phyloP scores from a whole-genome alignment of 345 rosid genomes.

The Brassica napus region Da-Ae NC_063449.1:45933001-45933500 shows the following conservation, averaged over 20 bases:
- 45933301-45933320: slow-evolving; percentile 34
- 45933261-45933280: slow-evolving; percentile 31
- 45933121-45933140: neutral
- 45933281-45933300: slow-evolving; percentile 37
- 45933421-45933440: slow-evolving; percentile 33
- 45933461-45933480: slow-evolving; percentile 63
- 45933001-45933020: slow-evolving; percentile 16
- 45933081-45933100: neutral
- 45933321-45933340: neutral
- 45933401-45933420: slow-evolving; percentile 20
- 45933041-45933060: slow-evolving; percentile 32
- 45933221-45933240: slow-evolving; percentile 10
- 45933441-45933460: slow-evolving; percentile 44
- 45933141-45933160: neutral
- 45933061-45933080: slow-evolving; percentile 14
- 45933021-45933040: neutral
- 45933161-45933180: slow-evolving; percentile 30
- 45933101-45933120: neutral
- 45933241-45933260: slow-evolving; percentile 39
- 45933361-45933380: slow-evolving; percentile 20
- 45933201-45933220: slow-evolving; percentile 40
- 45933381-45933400: neutral
- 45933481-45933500: slow-evolving; percentile 49
- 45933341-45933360: neutral
- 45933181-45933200: slow-evolving; percentile 16